These are phyloP conservation scores for Pichiaceae sp. DNA, from an alignment of 1,139 yeast species.

Conservation along the genomic window DNA sequence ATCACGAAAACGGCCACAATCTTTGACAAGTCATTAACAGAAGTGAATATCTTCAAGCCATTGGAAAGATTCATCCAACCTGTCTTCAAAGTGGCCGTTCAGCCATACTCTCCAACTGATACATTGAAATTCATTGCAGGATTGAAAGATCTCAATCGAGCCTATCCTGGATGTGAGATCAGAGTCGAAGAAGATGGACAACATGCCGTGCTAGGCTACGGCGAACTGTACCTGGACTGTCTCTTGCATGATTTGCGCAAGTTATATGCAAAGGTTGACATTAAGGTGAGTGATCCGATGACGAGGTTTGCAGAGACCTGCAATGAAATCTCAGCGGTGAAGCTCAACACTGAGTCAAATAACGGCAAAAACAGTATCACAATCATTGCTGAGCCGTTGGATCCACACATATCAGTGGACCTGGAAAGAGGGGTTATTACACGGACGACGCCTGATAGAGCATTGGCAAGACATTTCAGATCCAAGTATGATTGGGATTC, in stretches of 20 bases:
- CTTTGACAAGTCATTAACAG: conserved; percentile 19
- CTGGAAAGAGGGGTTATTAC: conserved; percentile 41
- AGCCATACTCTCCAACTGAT: conserved; percentile 74
- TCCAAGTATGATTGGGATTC: conserved; percentile 72
- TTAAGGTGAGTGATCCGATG: conserved; percentile 81
- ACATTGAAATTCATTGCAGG: conserved; percentile 66
- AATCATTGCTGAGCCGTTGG: conserved; percentile 72
- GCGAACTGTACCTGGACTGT: conserved; percentile 85
- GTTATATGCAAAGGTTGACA: conserved; percentile 54
- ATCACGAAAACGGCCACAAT: conserved; percentile 57
- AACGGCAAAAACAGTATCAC: conserved; percentile 54
- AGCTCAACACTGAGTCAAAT: conserved; percentile 50
- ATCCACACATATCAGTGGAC: conserved; percentile 45
- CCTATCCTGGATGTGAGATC: conserved; percentile 58
- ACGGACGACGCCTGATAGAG: conserved; percentile 14
- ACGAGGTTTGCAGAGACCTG: conserved; percentile 78
- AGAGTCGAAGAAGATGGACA: conserved; percentile 89
- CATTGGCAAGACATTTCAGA: conserved; percentile 47
- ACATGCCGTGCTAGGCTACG: conserved; percentile 70
- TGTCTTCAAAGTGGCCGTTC: conserved; percentile 74
- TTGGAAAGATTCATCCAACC: conserved; percentile 43
- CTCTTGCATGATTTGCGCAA: conserved; percentile 67
- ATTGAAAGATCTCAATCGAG: conserved; percentile 49
- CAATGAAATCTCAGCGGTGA: conserved; percentile 55
- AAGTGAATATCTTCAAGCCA: conserved; percentile 29